Percentiles rank a stretch among this genome's conserved stretches.
Evolutionary conservation across 768 basidiomycete genomes (phyloP).

Genomic region (Lactifluus subvellereus): DNA sequence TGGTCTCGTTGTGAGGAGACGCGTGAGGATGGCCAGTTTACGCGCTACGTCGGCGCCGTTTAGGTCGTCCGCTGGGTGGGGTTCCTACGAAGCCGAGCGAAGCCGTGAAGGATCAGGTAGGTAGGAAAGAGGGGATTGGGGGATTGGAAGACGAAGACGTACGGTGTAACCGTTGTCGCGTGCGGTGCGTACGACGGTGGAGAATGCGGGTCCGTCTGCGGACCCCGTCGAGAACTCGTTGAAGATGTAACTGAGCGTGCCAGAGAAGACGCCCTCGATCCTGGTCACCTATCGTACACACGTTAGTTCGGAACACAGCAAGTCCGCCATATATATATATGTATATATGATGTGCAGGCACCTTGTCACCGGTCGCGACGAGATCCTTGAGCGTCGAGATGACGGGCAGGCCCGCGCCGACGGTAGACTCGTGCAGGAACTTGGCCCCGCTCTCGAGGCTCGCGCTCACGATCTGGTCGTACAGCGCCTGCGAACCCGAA

Average conservation of each 20-base stretch:
- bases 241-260: conserved; percentile 98
- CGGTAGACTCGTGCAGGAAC: conserved; percentile 84
- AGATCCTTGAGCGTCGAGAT: conserved; percentile 89
- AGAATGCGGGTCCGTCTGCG: conserved; percentile 70
- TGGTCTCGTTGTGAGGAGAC: conserved; percentile 55
- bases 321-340: no score
- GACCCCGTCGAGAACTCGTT: conserved; percentile 82
- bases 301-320: no score
- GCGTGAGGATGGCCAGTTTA: conserved; percentile 92
- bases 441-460: conserved; percentile 55
- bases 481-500: conserved; percentile 65
- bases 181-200: conserved; percentile 81
- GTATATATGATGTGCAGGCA: conserved; percentile 25
- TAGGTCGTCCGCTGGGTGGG: conserved; percentile 94
- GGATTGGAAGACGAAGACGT: conserved; percentile 27
- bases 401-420: conserved; percentile 93
- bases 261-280: conserved; percentile 97
- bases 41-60: conserved; percentile 96
- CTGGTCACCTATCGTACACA: conserved; percentile 53
- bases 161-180: conserved; percentile 95
- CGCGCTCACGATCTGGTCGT: conserved; percentile 58
- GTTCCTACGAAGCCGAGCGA: conserved; percentile 55
- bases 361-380: conserved; percentile 88
- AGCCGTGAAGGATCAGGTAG: background rate
- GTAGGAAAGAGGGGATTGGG: background rate